These are phyloP conservation scores for Fomitopsis serialis DNA, from an alignment of 768 basidiomycete species.

Conservation along the genomic window DNA sequence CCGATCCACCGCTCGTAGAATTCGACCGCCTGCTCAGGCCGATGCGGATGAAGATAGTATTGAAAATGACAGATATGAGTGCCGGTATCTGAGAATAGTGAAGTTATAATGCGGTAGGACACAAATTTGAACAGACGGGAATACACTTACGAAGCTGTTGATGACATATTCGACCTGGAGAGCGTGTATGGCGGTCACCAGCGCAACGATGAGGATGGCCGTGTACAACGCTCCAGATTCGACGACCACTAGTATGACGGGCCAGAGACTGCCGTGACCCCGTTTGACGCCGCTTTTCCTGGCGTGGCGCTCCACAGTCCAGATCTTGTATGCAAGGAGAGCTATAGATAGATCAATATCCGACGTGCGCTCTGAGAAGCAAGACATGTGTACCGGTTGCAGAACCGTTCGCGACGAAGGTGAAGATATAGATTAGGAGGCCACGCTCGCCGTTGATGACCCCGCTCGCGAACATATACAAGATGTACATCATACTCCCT, in stretches of 20 bases:
- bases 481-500: neutral
- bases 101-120: neutral
- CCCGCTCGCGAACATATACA: neutral
- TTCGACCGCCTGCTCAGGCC: neutral
- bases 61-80: neutral
- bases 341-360: no score
- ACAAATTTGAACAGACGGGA: neutral
- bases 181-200: constrained; percentile 1
- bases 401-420: neutral
- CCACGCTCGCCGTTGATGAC: neutral
- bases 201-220: neutral
- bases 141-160: neutral
- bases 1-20: neutral
- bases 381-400: neutral
- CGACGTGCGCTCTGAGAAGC: no score
- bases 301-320: neutral
- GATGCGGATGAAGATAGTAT: constrained; percentile 1
- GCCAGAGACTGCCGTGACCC: neutral
- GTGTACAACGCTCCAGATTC: constrained; percentile 7
- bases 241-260: constrained; percentile 1
- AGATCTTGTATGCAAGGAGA: no score
- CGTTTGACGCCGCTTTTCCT: neutral
- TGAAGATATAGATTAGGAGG: neutral
- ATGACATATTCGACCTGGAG: constrained; percentile 1
- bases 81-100: neutral